Evolutionary conservation across 495 filamentous ascomycete genomes (phyloP).

Genomic region (Neurospora tetrasperma): DNA sequence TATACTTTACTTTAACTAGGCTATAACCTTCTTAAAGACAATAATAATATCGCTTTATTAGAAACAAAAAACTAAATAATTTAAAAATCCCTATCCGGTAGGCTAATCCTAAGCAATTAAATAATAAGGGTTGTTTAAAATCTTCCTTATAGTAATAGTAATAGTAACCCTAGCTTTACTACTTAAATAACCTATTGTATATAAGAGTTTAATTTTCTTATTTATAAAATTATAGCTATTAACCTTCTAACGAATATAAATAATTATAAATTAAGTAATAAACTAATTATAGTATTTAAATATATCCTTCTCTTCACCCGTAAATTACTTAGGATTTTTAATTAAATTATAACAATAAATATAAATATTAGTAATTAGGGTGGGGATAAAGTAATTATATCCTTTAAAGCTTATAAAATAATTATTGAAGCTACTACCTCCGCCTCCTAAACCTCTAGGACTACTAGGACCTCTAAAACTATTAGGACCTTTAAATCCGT

Average conservation of each 20-base stretch:
- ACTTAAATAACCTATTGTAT: neutral
- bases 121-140: neutral
- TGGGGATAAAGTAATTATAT: no score
- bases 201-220: neutral
- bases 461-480: no score
- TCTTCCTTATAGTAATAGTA: neutral
- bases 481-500: no score
- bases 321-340: no score
- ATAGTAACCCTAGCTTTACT: neutral
- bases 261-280: neutral
- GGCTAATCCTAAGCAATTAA: neutral
- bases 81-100: fast-evolving
- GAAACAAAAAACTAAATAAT: neutral
- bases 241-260: neutral
- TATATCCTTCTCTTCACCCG: no score
- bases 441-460: no score
- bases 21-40: neutral
- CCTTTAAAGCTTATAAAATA: no score
- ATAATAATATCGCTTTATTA: neutral
- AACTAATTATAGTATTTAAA: neutral
- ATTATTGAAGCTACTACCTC: fast-evolving
- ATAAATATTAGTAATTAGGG: no score
- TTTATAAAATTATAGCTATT: neutral
- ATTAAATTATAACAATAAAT: no score
- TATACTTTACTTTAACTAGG: neutral